Percentiles rank a stretch among this genome's conserved stretches.
Evolutionary conservation across 495 filamentous ascomycete genomes (phyloP).

Genomic region (Annulohypoxylon nitens): DNA sequence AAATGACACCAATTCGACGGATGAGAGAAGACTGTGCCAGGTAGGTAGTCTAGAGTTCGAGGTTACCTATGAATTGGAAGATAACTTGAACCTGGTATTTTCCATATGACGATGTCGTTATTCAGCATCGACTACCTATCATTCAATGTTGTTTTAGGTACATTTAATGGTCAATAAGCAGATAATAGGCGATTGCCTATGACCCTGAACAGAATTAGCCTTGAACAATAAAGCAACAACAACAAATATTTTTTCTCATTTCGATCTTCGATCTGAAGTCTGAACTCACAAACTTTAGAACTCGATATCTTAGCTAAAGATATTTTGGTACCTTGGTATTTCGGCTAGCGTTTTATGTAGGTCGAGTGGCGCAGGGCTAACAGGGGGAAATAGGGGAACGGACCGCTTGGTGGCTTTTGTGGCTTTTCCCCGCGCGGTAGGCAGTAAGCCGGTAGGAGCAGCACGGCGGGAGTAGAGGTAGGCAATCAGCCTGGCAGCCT

Average conservation of each 20-base stretch:
- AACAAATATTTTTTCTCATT: not conserved
- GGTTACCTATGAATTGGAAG: not conserved
- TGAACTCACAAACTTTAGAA: not conserved
- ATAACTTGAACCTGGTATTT: conserved; percentile 7
- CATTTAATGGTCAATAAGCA: not conserved
- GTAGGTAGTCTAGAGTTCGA: too few species aligned
- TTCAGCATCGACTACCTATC: not conserved
- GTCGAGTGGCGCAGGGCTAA: not conserved
- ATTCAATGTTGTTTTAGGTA: not conserved
- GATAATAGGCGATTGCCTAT: not conserved
- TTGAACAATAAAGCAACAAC: not conserved
- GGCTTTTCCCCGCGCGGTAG: conserved; percentile 4
- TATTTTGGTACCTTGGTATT: not conserved
- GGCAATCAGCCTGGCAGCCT: too few species aligned
- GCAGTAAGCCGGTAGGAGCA: not conserved
- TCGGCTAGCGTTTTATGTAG: not conserved
- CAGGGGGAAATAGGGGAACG: not conserved
- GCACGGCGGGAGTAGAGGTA: too few species aligned
- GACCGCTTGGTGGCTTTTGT: conserved; percentile 3
- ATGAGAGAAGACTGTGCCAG: not conserved
- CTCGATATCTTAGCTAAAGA: not conserved
- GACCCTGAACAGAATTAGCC: not conserved
- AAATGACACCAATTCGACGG: not conserved
- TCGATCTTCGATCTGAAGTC: not conserved
- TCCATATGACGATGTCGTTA: conserved; percentile 1